phyloP scores from a whole-genome alignment of 768 basidiomycete genomes.

The Tremella mesenterica region DNA sequence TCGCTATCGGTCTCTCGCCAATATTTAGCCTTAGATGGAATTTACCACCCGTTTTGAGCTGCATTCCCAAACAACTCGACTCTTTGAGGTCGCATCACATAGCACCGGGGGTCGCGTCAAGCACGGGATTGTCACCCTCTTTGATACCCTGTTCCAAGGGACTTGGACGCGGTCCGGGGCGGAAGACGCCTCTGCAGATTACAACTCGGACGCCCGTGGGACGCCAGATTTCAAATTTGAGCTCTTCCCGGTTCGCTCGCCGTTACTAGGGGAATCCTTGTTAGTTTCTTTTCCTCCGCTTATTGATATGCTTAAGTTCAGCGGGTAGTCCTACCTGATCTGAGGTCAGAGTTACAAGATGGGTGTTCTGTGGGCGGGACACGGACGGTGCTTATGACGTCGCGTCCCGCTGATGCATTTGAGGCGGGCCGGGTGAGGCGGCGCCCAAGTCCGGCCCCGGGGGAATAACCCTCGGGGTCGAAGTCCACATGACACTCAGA shows the following conservation, averaged over 20 bases:
- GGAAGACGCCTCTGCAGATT: constrained; percentile 70
- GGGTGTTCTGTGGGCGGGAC: constrained; percentile 49
- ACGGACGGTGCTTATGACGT: constrained; percentile 53
- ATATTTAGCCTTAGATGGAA: constrained; percentile 79
- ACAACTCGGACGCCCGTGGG: constrained; percentile 60
- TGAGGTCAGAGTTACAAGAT: constrained; percentile 53
- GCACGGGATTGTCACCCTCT: constrained; percentile 49
- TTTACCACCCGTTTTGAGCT: constrained; percentile 75
- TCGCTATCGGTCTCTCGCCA: constrained; percentile 73
- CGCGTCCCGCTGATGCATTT: constrained; percentile 50
- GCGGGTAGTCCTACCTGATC: constrained; percentile 75
- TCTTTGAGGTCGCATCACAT: constrained; percentile 66
- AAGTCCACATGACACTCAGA: constrained; percentile 57
- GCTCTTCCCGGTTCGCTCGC: constrained; percentile 77
- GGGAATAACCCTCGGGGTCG: constrained; percentile 22
- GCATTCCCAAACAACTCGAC: constrained; percentile 80
- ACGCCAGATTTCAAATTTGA: constrained; percentile 73
- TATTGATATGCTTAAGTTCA: constrained; percentile 85
- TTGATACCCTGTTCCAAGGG: constrained; percentile 69
- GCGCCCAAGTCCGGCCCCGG: constrained; percentile 28
- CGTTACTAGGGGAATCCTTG: constrained; percentile 82
- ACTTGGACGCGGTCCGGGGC: constrained; percentile 66
- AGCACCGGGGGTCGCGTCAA: constrained; percentile 56
- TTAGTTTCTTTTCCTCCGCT: constrained; percentile 87
- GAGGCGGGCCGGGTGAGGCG: constrained; percentile 43